phyloP scores from a whole-genome alignment of 345 rosid species.

The Trapa incisa region DNA sequence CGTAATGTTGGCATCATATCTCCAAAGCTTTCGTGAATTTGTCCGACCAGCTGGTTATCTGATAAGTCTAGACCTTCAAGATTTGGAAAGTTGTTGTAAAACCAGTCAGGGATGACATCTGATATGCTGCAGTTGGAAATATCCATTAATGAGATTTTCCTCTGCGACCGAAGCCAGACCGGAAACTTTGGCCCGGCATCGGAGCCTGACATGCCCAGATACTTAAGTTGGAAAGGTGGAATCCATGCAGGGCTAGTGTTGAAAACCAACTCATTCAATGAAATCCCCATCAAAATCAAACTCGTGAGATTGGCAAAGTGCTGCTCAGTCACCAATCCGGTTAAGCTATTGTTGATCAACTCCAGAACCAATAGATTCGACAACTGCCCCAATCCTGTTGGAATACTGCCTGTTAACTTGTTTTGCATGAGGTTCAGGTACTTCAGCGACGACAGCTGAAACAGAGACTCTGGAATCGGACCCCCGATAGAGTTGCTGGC shows the following conservation, averaged over 20 bases:
- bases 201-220: neutral
- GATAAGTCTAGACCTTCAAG: neutral
- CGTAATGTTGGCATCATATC: neutral
- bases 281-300: neutral
- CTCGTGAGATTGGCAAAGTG: slow-evolving; percentile 1
- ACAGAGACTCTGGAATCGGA: slow-evolving; percentile 9
- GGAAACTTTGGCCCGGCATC: neutral
- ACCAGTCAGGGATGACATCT: slow-evolving; percentile 3
- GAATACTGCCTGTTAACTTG: slow-evolving; percentile 12
- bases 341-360: neutral
- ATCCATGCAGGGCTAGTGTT: neutral
- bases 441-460: slow-evolving; percentile 7
- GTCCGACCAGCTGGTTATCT: neutral
- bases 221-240: neutral
- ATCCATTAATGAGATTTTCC: neutral
- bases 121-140: slow-evolving; percentile 2
- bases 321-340: neutral
- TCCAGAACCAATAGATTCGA: neutral
- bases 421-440: slow-evolving; percentile 8
- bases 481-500: slow-evolving; percentile 12
- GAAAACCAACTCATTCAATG: neutral
- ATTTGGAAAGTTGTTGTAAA: neutral
- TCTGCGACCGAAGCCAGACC: neutral
- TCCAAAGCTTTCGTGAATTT: neutral
- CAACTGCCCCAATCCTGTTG: slow-evolving; percentile 8